Conservation (phyloP, 1,139 yeast species). For the Diutina catenulata region DNA sequence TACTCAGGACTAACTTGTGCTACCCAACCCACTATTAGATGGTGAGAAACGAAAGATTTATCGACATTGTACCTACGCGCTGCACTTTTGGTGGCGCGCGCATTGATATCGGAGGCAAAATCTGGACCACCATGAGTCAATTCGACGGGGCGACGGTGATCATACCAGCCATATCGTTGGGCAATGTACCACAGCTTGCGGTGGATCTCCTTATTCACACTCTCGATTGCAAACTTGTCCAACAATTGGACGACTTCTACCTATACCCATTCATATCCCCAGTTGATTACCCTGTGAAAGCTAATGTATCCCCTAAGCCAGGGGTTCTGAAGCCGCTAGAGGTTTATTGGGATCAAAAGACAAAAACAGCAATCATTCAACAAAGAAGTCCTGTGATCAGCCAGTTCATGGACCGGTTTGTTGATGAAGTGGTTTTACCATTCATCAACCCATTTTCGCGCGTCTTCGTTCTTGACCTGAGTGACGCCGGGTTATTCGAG, state of each 20-base stretch:
- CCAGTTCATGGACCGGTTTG: conserved; percentile 41
- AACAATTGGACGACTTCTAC: conserved; percentile 43
- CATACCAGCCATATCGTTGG: conserved; percentile 74
- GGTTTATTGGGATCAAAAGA: conserved; percentile 29
- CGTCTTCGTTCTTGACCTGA: conserved; percentile 56
- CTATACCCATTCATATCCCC: conserved; percentile 84
- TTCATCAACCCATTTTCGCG: conserved; percentile 33
- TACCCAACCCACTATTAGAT: no score
- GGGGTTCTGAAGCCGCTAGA: conserved; percentile 55
- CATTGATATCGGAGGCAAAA: no score
- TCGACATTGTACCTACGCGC: no score
- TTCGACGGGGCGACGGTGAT: conserved; percentile 26
- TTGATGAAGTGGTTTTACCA: conserved; percentile 41
- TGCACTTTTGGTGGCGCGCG: no score
- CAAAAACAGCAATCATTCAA: conserved; percentile 50
- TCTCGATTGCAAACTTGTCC: conserved; percentile 37
- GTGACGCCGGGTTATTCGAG: conserved; percentile 47
- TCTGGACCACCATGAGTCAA: no score
- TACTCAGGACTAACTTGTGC: no score
- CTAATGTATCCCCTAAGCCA: conserved; percentile 8
- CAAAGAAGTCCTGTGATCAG: conserved; percentile 80
- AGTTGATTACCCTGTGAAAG: conserved; percentile 40
- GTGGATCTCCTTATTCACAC: conserved; percentile 65
- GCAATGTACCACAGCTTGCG: conserved; percentile 81
- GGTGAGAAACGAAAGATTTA: no score